Base-by-base conservation (phyloP, 108 stramenopile genomes). In the Chaetoceros tenuissimus region DNA sequence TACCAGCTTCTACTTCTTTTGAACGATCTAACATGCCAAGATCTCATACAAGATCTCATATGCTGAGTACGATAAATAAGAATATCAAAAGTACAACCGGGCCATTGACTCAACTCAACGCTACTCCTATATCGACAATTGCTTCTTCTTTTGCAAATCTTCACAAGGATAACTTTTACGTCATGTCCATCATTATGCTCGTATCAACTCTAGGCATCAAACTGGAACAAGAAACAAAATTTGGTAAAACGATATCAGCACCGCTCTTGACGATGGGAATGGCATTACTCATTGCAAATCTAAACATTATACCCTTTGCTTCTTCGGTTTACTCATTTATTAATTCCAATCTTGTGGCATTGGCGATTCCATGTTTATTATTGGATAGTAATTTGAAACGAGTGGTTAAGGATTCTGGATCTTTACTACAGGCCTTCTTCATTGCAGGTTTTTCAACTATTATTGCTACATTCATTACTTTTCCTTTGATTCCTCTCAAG, bases 361-460 rank as follows among this genome's bases (percentile, higher is more conserved):
- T 96, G 25, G 92, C 95, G 0, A 87, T 96, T 21, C 92, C 95
- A 2, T 62, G 91, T 48, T 71, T 96, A 34, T 71, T 96, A 3
- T 91, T 85, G 58, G 91, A 94, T 63, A 85, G 86, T 8, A 81
- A 96, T 64, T 31, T 96, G 13, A 69, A 71, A 43, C 68, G 86
- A 48, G 85, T 93, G 2, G 40, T 89, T 17, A 64, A 66, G 21
- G 85, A 92, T 63, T 74, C 89, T 27, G 89, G 92, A 20, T 79
- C 80, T 2, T 55, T 96, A 23, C 61, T 96, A 48, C 50, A 60
- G 26, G 84, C 85, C 13, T 96, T 96, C 55, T 58, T 77, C 3
- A 67, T 94, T 31, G 94, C 88, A 30, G 86, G 90, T 5, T 7
- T 92, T 13, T 74, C 83, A 28, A 96, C 94, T 5, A 53, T 94